Conservation (phyloP, 2,329 filamentous ascomycete species). For the Ophiosphaerella korrae region DNA sequence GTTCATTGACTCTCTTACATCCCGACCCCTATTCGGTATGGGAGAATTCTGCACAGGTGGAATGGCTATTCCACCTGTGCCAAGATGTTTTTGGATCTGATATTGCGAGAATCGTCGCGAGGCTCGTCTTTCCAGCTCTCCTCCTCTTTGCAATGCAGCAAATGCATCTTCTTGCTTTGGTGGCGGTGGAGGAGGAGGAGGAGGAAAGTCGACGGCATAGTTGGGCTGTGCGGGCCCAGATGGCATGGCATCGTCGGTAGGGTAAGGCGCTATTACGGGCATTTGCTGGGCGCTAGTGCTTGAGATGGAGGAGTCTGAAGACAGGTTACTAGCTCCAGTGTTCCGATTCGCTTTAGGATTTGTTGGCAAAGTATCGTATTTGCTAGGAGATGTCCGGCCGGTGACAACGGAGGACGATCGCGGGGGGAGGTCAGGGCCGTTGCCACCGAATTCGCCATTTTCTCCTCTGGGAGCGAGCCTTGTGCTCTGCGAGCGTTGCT, state of each 20-base stretch:
- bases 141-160: slow-evolving; percentile 86
- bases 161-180: slow-evolving; percentile 88
- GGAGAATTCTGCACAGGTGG: slow-evolving; percentile 78
- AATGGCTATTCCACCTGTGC: slow-evolving; percentile 82
- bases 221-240: slow-evolving; percentile 44
- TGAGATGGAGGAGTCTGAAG: slow-evolving; percentile 67
- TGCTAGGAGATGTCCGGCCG: slow-evolving; percentile 51
- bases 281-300: slow-evolving; percentile 77
- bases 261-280: slow-evolving; percentile 74
- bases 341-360: slow-evolving; percentile 41
- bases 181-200: slow-evolving; percentile 77
- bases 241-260: slow-evolving; percentile 63
- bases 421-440: slow-evolving; percentile 53
- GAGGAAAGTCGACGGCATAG: slow-evolving; percentile 65
- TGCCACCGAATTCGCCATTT: slow-evolving; percentile 44
- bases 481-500: slow-evolving; percentile 49
- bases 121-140: slow-evolving; percentile 88
- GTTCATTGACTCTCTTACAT: slow-evolving; percentile 82
- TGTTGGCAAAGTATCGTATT: slow-evolving; percentile 47
- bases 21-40: slow-evolving; percentile 82
- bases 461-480: slow-evolving; percentile 49
- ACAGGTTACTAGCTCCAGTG: slow-evolving; percentile 40
- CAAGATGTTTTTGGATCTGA: slow-evolving; percentile 93
- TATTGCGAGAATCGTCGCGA: slow-evolving; percentile 95
- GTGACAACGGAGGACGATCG: slow-evolving; percentile 52